phyloP scores from a whole-genome alignment of 805 yeast species.

The Helenozyma baotianmanensis region DNA sequence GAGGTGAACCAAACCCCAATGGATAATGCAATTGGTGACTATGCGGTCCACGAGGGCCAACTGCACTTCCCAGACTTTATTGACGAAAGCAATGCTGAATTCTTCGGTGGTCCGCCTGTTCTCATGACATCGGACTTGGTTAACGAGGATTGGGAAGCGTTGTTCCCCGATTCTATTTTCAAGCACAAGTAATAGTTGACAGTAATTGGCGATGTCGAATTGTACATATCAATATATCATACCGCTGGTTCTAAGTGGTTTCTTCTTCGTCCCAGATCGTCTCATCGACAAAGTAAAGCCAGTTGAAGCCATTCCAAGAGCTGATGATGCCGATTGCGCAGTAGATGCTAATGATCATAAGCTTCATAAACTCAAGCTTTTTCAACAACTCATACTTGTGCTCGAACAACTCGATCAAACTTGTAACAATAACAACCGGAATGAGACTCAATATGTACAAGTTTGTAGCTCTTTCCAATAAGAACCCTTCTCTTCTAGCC shows the following conservation, averaged over 20 bases:
- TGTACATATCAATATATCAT: too few relatives aligned
- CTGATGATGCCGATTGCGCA: constrained; percentile 80
- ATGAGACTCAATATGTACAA: constrained; percentile 64
- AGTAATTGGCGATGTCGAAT: too few relatives aligned
- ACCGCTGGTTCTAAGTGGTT: too few relatives aligned
- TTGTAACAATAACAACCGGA: constrained; percentile 50
- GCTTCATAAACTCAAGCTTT: constrained; percentile 65
- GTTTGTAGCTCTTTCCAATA: constrained; percentile 61
- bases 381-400: constrained; percentile 47
- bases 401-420: constrained; percentile 51
- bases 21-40: too few relatives aligned
- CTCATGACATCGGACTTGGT: constrained; percentile 47
- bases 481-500: constrained; percentile 26
- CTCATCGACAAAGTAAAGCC: constrained; percentile 85
- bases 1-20: too few relatives aligned
- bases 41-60: too few relatives aligned
- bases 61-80: neutral
- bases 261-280: constrained; percentile 49
- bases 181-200: constrained; percentile 6
- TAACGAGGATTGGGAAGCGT: constrained; percentile 46
- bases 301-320: constrained; percentile 84
- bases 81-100: constrained; percentile 28
- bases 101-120: constrained; percentile 50
- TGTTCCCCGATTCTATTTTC: constrained; percentile 44
- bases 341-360: constrained; percentile 82